Conservation (phyloP, 805 yeast species). For the Candida manassasensis region DNA sequence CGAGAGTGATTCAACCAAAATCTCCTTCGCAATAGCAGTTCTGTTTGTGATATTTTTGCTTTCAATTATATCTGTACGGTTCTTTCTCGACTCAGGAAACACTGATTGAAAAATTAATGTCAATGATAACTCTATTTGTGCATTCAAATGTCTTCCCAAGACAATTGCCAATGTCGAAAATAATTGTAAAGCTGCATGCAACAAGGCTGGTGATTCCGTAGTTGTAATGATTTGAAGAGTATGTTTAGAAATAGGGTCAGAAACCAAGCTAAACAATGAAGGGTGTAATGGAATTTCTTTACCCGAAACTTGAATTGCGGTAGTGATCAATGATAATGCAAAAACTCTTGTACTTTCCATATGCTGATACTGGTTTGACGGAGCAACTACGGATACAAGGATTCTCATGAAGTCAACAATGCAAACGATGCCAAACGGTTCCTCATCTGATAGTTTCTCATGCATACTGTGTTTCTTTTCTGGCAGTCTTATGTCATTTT, state of each 20-base stretch:
- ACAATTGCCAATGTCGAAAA: slow-evolving; percentile 69
- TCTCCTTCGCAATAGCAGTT: slow-evolving; percentile 59
- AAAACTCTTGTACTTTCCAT: slow-evolving; percentile 83
- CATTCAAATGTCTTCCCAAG: slow-evolving; percentile 58
- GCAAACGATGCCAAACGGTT: slow-evolving; percentile 68
- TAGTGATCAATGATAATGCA: slow-evolving; percentile 70
- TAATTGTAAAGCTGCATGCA: slow-evolving; percentile 71
- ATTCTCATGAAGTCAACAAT: slow-evolving; percentile 73
- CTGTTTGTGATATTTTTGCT: slow-evolving; percentile 18
- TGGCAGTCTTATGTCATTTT: neutral
- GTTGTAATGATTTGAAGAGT: slow-evolving; percentile 74
- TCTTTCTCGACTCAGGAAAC: slow-evolving; percentile 27
- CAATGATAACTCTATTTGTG: slow-evolving; percentile 76
- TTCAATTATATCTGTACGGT: slow-evolving; percentile 15
- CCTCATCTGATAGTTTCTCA: slow-evolving; percentile 13
- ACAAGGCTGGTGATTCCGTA: slow-evolving; percentile 63
- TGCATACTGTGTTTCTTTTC: slow-evolving; percentile 1
- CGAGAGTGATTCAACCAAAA: slow-evolving; percentile 78
- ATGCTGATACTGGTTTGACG: slow-evolving; percentile 76
- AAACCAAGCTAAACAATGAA: slow-evolving; percentile 58
- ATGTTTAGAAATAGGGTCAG: slow-evolving; percentile 83
- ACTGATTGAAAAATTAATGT: slow-evolving; percentile 59
- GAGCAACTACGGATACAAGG: slow-evolving; percentile 73
- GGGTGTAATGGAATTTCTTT: slow-evolving; percentile 54
- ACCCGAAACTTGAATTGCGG: slow-evolving; percentile 81